phyloP scores from a whole-genome alignment of 768 basidiomycete genomes.

The Leccinum olivaceopallidum region DNA sequence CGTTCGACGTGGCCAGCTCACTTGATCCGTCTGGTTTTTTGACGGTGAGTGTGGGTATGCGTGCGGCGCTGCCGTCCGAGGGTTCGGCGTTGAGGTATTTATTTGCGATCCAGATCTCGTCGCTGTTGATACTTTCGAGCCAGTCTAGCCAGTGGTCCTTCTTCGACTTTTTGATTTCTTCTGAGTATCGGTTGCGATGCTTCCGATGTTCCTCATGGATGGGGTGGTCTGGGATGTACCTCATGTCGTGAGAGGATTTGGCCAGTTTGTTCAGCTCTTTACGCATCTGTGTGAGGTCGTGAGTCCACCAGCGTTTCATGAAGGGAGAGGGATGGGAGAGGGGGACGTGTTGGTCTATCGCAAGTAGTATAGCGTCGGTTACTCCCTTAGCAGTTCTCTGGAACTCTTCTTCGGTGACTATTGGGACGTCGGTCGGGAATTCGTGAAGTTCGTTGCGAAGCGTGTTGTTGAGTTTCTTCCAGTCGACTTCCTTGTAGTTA shows the following conservation, averaged over 20 bases:
- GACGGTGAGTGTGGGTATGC: slow-evolving; percentile 7
- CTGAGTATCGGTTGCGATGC: neutral
- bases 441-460: neutral
- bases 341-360: neutral
- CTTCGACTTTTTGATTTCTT: slow-evolving; percentile 4
- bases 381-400: neutral
- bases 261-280: neutral
- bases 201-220: neutral
- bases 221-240: neutral
- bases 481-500: neutral
- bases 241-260: rapidly evolving
- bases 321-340: neutral
- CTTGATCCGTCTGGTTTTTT: neutral
- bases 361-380: neutral
- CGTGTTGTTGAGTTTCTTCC: neutral
- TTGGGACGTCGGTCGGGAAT: neutral
- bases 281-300: neutral
- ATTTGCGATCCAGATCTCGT: slow-evolving; percentile 1
- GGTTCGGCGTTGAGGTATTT: slow-evolving; percentile 1
- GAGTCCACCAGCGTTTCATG: slow-evolving; percentile 1
- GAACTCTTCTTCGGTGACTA: neutral
- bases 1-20: neutral
- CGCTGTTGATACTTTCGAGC: slow-evolving; percentile 1
- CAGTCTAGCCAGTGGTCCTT: slow-evolving; percentile 11
- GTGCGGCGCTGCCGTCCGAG: rapidly evolving